These are phyloP conservation scores for Cercospora janseana DNA, from an alignment of 2,329 filamentous ascomycete species.

Conservation along the genomic window DNA sequence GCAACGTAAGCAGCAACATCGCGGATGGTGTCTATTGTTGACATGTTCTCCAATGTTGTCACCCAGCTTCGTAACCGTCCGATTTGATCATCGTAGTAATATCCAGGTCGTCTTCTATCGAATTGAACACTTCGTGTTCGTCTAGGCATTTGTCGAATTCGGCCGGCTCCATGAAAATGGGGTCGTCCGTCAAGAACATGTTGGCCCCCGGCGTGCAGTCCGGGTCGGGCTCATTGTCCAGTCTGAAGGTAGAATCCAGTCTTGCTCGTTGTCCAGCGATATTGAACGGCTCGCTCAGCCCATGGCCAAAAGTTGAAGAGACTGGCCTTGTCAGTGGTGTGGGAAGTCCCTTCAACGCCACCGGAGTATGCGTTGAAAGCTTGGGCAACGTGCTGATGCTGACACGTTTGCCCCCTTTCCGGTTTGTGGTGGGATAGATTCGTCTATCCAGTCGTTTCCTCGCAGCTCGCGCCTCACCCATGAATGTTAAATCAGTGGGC, in stretches of 20 bases:
- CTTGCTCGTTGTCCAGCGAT: slow-evolving; percentile 8
- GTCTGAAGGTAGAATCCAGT: slow-evolving; percentile 13
- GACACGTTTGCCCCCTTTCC: slow-evolving; percentile 3
- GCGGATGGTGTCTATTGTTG: neutral
- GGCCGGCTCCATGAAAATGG: slow-evolving; percentile 11
- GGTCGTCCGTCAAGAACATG: slow-evolving; percentile 7
- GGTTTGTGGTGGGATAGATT: slow-evolving; percentile 13
- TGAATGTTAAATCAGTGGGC: slow-evolving; percentile 15
- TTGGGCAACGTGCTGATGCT: slow-evolving; percentile 6
- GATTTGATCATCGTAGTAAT: slow-evolving; percentile 12
- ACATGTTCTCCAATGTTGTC: too few species aligned
- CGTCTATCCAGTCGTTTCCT: slow-evolving; percentile 18
- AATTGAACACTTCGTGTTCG: slow-evolving; percentile 14
- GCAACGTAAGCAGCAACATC: neutral
- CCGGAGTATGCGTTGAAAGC: slow-evolving; percentile 8
- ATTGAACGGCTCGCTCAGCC: slow-evolving; percentile 15
- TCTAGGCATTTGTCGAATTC: slow-evolving; percentile 13
- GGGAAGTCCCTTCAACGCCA: slow-evolving; percentile 14
- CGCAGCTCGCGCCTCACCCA: slow-evolving; percentile 19
- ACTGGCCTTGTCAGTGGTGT: slow-evolving; percentile 15
- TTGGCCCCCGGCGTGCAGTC: slow-evolving; percentile 1
- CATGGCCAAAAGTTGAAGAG: slow-evolving; percentile 15
- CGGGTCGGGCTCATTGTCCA: slow-evolving; percentile 5
- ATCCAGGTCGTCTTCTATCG: slow-evolving; percentile 14
- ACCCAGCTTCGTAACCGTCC: slow-evolving; percentile 9